A percentile compares a stretch with the other conserved stretches of the same genome.
phyloP scores from a whole-genome alignment of 2,329 filamentous ascomycete species.

The Beauveria bassiana region DNA sequence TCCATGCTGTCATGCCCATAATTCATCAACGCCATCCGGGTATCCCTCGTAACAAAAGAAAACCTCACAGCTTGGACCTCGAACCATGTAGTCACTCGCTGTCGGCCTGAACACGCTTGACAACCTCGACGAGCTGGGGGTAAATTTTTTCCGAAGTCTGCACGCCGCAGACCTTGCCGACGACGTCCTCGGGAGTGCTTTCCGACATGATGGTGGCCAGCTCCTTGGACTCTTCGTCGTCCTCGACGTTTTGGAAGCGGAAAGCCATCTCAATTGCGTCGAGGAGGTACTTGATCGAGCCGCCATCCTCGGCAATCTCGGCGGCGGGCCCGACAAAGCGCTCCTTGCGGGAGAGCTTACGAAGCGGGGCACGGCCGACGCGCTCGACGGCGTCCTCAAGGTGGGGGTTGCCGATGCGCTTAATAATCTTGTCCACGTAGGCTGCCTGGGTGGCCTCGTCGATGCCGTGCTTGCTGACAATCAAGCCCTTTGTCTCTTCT shows the following conservation, averaged over 20 bases:
- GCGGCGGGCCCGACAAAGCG: slow-evolving; percentile 90
- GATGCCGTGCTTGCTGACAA: slow-evolving; percentile 82
- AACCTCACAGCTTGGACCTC: background rate
- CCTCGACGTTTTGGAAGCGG: slow-evolving; percentile 90
- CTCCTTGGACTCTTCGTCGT: slow-evolving; percentile 81
- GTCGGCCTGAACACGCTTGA: slow-evolving; percentile 75
- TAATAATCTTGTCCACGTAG: slow-evolving; percentile 89
- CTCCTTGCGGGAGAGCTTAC: slow-evolving; percentile 92
- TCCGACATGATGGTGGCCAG: slow-evolving; percentile 79
- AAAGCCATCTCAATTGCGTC: slow-evolving; percentile 85
- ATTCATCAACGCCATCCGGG: slow-evolving; percentile 4
- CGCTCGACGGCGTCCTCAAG: slow-evolving; percentile 90
- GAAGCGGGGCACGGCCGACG: slow-evolving; percentile 86
- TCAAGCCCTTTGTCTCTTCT: slow-evolving; percentile 77
- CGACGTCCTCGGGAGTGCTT: slow-evolving; percentile 64
- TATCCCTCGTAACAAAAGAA: background rate
- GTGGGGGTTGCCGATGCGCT: slow-evolving; percentile 86
- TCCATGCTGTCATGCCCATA: background rate
- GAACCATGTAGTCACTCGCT: slow-evolving; percentile 29
- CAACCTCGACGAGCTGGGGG: slow-evolving; percentile 64
- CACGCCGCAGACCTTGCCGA: slow-evolving; percentile 74
- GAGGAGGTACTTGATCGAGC: slow-evolving; percentile 66
- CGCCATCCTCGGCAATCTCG: slow-evolving; percentile 74
- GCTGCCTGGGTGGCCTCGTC: slow-evolving; percentile 64
- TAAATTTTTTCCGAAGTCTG: slow-evolving; percentile 71